Evolutionary conservation across 1,139 yeast genomes (phyloP), one percentile per base, ranked within the genome.

Genomic region (Candida pseudocylindracea): DNA sequence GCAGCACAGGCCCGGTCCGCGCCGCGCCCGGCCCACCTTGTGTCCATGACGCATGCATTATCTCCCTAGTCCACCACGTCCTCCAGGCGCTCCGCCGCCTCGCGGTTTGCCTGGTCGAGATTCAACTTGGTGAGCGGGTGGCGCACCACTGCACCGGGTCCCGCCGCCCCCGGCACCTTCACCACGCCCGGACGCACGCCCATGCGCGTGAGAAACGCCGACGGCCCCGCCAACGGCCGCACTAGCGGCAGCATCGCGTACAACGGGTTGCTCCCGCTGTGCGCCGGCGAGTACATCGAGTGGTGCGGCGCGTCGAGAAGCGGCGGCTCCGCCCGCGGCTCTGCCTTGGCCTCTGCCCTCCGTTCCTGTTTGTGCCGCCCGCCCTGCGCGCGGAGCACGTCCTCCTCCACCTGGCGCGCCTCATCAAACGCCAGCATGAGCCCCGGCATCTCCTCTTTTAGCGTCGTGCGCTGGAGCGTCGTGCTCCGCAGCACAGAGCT

Each of bases 401-500:
- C 72, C 39, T 61, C 63, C 38, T 63, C 67, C 11, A 63, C 54
- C 29, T 57, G 59, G 37, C 55, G 60, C 2, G 69, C 72, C 39
- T 62, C 61, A 38, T 62, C 59, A 39, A 68, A 69, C n/a, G 73
- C 75, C 11, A 62, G 49, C 63, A 68, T 54, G 40, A 69, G 49
- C 39, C 56, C 60, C 1, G 76, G 76, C 42, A 69, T 47, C 41
- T 67, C 71, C 27, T 67, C 72, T 2, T 67, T 43, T 6, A 68
- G 49, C 2, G 70, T 60, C 1, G 71, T 57, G 39, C 60, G 62
- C 28, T 55, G 61, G 29, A 60, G 44, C 26, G 48, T 37, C 12
- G 49, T 41, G 2, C 56, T 46, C 7, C 52, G 45, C 1, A 53
- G 45, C 30, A 53, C 34, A 1, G 57, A 51, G 3, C 54, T 45